Percentiles rank a stretch among this genome's conserved stretches.
Evolutionary conservation across 2,329 filamentous ascomycete species (phyloP).

Genomic region (Gliomastix tumulicola): DNA sequence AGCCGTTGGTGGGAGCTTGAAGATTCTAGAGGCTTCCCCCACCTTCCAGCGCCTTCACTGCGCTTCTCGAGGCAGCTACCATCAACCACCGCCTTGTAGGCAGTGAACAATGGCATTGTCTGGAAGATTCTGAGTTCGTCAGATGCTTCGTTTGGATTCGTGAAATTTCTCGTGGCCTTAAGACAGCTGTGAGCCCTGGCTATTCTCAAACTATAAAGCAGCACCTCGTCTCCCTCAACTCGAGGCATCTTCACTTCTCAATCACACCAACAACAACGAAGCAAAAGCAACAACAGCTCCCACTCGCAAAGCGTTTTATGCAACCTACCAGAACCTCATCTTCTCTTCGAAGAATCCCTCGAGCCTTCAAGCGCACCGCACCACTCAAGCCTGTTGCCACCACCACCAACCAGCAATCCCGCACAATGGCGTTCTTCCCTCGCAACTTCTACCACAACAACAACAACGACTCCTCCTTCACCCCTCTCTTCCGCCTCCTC

Average conservation of each 20-base stretch:
- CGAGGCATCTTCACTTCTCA: neutral
- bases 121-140: no score
- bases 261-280: neutral
- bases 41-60: conserved; percentile 7
- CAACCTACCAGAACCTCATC: neutral
- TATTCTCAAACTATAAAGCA: no score
- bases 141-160: neutral
- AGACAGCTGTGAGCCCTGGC: neutral
- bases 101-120: conserved; percentile 5
- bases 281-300: neutral
- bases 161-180: neutral
- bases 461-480: conserved; percentile 39
- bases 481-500: conserved; percentile 56
- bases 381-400: no score
- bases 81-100: conserved; percentile 2
- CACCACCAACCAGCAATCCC: conserved; percentile 10
- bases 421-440: conserved; percentile 56
- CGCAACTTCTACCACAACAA: conserved; percentile 38
- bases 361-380: conserved; percentile 12
- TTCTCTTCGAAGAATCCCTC: neutral
- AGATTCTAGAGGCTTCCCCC: conserved; percentile 16
- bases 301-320: neutral
- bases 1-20: neutral
- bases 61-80: conserved; percentile 5
- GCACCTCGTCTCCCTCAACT: neutral